Conservation (phyloP, 1,139 yeast genomes). For the Tardiomyces depauwii region DNA sequence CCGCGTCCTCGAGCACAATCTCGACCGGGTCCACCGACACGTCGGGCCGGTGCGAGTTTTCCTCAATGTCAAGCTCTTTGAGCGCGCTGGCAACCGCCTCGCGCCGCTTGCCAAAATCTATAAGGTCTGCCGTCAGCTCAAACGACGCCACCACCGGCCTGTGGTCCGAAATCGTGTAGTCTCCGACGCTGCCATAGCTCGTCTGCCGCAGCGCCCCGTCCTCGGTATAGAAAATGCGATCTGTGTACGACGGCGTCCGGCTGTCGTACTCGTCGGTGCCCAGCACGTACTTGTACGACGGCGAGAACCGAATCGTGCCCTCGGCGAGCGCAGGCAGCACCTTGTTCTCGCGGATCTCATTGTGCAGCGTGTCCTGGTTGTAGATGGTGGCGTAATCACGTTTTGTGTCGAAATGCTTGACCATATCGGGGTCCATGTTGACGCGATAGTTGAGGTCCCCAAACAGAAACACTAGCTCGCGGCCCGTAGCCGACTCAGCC, state of each 20-base stretch:
- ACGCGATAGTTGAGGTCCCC: conserved; percentile 74
- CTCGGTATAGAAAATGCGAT: conserved; percentile 41
- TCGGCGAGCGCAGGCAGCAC: conserved; percentile 57
- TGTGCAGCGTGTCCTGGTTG: conserved; percentile 46
- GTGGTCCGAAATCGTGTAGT: conserved; percentile 55
- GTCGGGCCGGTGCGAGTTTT: conserved; percentile 32
- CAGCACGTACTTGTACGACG: conserved; percentile 53
- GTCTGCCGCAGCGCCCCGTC: conserved; percentile 5
- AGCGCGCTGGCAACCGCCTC: conserved; percentile 26
- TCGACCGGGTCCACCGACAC: conserved; percentile 24
- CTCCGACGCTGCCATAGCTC: conserved; percentile 9
- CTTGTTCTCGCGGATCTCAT: conserved; percentile 41
- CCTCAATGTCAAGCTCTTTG: conserved; percentile 31
- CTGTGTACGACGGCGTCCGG: conserved; percentile 74
- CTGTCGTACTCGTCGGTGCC: conserved; percentile 33
- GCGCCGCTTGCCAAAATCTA: conserved; percentile 34
- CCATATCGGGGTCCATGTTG: conserved; percentile 33
- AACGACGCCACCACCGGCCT: conserved; percentile 55
- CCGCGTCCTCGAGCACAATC: conserved; percentile 9
- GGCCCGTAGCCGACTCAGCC: conserved; percentile 1
- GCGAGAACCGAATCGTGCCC: conserved; percentile 51
- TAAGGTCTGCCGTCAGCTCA: conserved; percentile 34
- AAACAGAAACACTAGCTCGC: conserved; percentile 6
- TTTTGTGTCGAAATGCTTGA: conserved; percentile 32
- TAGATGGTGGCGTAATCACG: conserved; percentile 38